Evolutionary conservation across 106 monocot genomes (phyloP).

Genomic region (Apostasia shenzhenica): DNA sequence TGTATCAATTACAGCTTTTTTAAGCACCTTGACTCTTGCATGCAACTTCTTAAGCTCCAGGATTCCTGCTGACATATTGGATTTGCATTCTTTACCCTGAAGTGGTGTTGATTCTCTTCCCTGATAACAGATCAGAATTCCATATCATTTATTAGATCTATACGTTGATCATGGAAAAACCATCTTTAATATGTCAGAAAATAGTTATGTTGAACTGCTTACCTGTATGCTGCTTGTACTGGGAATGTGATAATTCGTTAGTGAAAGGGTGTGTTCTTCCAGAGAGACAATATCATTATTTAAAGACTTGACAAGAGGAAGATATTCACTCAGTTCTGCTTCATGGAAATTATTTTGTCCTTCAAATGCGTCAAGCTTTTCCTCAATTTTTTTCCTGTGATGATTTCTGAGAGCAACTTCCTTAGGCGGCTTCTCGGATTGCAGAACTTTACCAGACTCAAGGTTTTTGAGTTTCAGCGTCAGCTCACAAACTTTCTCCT

Average conservation of each 20-base stretch:
- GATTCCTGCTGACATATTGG: conserved; percentile 11
- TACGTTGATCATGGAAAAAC: background rate
- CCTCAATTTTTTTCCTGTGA: conserved; percentile 10
- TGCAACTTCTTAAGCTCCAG: conserved; percentile 28
- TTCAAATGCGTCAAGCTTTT: conserved; percentile 19
- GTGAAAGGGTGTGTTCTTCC: conserved; percentile 31
- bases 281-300: conserved; percentile 24
- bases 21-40: conserved; percentile 34
- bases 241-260: conserved; percentile 16
- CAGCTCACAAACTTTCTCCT: conserved; percentile 52
- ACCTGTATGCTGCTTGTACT: conserved; percentile 22
- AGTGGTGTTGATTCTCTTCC: conserved; percentile 4
- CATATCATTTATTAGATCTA: background rate
- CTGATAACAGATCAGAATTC: conserved; percentile 7
- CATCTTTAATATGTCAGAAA: background rate
- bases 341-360: conserved; percentile 33
- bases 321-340: conserved; percentile 30
- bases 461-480: conserved; percentile 24
- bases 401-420: conserved; percentile 21
- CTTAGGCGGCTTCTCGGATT: conserved; percentile 12
- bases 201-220: conserved; percentile 1
- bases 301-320: conserved; percentile 29
- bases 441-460: conserved; percentile 20
- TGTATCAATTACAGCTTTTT: conserved; percentile 17
- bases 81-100: conserved; percentile 2